These are phyloP conservation scores for Echites panduratus DNA, from an alignment of 257 asterid species.

Conservation along the genomic window DNA sequence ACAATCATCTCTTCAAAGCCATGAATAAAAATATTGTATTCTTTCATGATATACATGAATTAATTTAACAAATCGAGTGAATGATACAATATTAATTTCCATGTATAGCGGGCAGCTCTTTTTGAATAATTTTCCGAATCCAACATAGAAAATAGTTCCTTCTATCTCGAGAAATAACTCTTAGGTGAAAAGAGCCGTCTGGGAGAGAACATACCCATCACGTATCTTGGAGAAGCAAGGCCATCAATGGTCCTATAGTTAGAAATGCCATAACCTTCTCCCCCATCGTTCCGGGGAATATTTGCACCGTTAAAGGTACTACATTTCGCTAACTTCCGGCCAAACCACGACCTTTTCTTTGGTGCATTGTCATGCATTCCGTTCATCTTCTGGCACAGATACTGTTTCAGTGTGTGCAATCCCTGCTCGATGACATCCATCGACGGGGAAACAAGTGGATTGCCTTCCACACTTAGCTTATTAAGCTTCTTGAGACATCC, in stretches of 20 bases:
- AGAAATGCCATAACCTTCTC: conserved; percentile 21
- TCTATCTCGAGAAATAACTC: conserved; percentile 46
- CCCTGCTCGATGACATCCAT: conserved; percentile 61
- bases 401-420: conserved; percentile 42
- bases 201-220: conserved; percentile 71
- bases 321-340: conserved; percentile 63
- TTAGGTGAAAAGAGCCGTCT: conserved; percentile 54
- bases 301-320: conserved; percentile 55
- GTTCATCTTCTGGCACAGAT: conserved; percentile 58
- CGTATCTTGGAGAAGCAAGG: conserved; percentile 53
- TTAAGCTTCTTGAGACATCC: conserved; percentile 75
- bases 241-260: conserved; percentile 34
- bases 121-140: no score
- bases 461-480: conserved; percentile 75
- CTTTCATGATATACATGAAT: background rate
- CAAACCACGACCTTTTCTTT: conserved; percentile 69
- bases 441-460: conserved; percentile 69
- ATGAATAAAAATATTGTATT: no score
- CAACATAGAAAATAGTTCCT: no score
- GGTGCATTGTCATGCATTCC: conserved; percentile 30
- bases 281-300: conserved; percentile 27
- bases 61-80: background rate
- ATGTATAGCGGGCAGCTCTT: no score
- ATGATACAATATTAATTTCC: no score
- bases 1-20: no score